phyloP scores from a whole-genome alignment of 1,139 yeast genomes.

The Magnusiomyces ingens region DNA sequence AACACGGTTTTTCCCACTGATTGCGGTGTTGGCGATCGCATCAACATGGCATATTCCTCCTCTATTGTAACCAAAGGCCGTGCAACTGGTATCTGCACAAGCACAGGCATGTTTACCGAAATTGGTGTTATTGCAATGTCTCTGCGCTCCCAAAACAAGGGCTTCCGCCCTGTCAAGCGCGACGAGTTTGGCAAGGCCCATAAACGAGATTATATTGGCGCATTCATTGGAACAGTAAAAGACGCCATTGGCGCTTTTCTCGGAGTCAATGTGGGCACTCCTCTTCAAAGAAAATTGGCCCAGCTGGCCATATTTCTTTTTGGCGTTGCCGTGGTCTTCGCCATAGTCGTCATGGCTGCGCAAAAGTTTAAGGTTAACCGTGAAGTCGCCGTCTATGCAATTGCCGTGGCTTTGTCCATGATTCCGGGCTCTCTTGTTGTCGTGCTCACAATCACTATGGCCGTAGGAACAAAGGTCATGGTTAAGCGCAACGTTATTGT shows the following conservation, averaged over 20 bases:
- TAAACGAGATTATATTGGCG: constrained; percentile 45
- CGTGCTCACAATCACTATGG: constrained; percentile 79
- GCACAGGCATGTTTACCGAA: constrained; percentile 67
- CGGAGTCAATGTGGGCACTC: constrained; percentile 74
- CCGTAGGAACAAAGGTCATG: constrained; percentile 79
- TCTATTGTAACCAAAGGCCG: constrained; percentile 72
- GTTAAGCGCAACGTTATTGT: constrained; percentile 65
- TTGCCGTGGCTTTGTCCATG: constrained; percentile 77
- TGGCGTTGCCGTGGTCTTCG: constrained; percentile 66
- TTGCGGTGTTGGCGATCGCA: constrained; percentile 68
- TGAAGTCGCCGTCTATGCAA: constrained; percentile 79
- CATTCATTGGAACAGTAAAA: constrained; percentile 41
- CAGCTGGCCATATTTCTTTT: constrained; percentile 65
- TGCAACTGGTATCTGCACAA: constrained; percentile 58
- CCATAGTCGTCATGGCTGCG: constrained; percentile 74
- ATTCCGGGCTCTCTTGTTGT: constrained; percentile 78
- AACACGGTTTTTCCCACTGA: constrained; percentile 39
- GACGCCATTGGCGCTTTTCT: constrained; percentile 58
- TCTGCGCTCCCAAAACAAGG: constrained; percentile 38
- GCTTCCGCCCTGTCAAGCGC: constrained; percentile 33
- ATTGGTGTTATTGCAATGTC: constrained; percentile 73
- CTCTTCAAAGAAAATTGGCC: constrained; percentile 59
- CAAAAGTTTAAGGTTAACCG: constrained; percentile 59
- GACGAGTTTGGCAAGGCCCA: constrained; percentile 35
- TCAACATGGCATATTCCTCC: constrained; percentile 67